Evolutionary conservation across 208 protist species (phyloP), one percentile per base, ranked within the genome.

Genomic region (Porcisia hertigi): DNA sequence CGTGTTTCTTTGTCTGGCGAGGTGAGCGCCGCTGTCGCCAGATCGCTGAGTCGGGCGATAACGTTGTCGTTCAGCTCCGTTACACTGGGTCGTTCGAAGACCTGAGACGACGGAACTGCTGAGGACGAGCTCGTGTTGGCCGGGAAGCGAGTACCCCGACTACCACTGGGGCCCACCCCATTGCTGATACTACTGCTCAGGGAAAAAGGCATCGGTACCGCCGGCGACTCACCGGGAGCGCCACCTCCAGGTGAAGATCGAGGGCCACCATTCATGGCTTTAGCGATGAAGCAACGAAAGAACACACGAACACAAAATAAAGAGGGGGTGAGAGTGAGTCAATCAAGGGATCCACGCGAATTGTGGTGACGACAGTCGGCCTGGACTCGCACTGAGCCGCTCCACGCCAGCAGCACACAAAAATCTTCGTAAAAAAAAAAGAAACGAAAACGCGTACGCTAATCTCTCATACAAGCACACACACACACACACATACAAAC

Each of bases 1-100:
- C 93, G 89, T 2, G 79, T 82, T 12, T 71, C 72, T 69, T 92
- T 92, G 66, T 91, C 81, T 3, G 81, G 72, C 6, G 90, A 94
- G 23, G 79, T 94, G 6, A 97, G 80, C 14, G 90, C 86, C 16
- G 78, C 76, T 20, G 73, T 79, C 55, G 85, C 74, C 9, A 85
- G 76, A 59, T 87, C 54, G 45, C 77, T 81, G 18, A 91, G 82
- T 25, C 75, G 73, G 6, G 82, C 90, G 23, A 79, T n/a, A 14
- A 45, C 81, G 25, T 58, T 73, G 41, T 62, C 60, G n/a, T 43
- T 76, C 25, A 84, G n/a, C 14, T 77, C 76, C 1, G 58, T 18
- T 9, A 47, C 71, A 12, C 55, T 69, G 25, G 55, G 71, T 9
- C 71, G 54, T n/a, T 58, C 36, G 9, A 75, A n/a, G 3, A 11